These are phyloP conservation scores for Erythrophleum ivorense DNA, from an alignment of 331 rosid species.

Conservation along the genomic window DNA sequence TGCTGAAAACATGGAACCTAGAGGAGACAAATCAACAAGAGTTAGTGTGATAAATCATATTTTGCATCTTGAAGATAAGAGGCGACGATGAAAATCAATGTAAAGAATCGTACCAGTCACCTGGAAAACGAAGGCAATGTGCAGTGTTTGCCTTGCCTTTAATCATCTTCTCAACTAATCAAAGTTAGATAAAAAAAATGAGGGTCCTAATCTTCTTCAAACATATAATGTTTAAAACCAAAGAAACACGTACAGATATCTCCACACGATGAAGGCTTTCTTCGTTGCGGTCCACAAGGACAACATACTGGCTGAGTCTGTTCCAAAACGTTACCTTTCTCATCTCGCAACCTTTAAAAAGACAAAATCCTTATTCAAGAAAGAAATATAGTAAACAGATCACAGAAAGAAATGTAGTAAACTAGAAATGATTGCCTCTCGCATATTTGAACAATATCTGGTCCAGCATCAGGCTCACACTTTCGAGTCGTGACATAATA, in stretches of 20 bases:
- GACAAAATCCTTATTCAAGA: slow-evolving; percentile 1
- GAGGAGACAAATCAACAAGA: background rate
- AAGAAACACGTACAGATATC: slow-evolving; percentile 68
- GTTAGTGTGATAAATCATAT: background rate
- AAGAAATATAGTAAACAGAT: background rate
- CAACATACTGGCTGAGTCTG: slow-evolving; percentile 86
- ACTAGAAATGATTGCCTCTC: slow-evolving; percentile 61
- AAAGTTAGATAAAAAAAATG: slow-evolving; percentile 14
- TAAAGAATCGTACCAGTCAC: slow-evolving; percentile 64
- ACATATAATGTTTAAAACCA: slow-evolving; percentile 21
- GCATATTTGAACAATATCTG: slow-evolving; percentile 73
- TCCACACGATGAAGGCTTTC: slow-evolving; percentile 86
- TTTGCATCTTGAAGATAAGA: background rate
- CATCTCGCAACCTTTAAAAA: slow-evolving; percentile 68
- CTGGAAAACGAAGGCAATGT: slow-evolving; percentile 88
- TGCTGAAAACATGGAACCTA: slow-evolving; percentile 89
- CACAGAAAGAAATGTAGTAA: background rate
- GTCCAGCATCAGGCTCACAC: slow-evolving; percentile 80
- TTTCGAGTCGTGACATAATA: slow-evolving; percentile 68
- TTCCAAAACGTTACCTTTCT: slow-evolving; percentile 70
- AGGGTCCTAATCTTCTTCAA: slow-evolving; percentile 6
- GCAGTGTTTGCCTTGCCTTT: slow-evolving; percentile 92
- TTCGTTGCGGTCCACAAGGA: slow-evolving; percentile 81
- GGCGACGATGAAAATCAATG: slow-evolving; percentile 1
- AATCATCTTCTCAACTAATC: slow-evolving; percentile 75